Percentiles rank a stretch among this genome's conserved stretches.
Conservation (phyloP, 352 stramenopile species). For the Globisporangium nagaii region DNA sequence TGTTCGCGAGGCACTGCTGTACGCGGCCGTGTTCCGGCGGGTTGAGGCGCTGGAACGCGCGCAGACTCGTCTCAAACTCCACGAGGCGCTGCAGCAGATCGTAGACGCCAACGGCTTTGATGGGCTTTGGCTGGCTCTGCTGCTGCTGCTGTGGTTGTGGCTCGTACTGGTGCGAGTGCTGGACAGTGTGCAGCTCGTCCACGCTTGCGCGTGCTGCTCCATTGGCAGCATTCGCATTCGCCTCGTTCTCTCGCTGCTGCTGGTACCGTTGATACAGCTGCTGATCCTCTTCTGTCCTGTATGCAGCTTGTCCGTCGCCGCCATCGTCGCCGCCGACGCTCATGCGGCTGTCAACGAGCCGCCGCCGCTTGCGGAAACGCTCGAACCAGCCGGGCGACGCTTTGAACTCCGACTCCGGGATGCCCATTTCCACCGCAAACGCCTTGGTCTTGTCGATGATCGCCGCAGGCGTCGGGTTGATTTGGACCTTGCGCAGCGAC, state of each 20-base stretch:
- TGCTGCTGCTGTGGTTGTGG: not conserved
- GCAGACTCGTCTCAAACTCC: slow-evolving; percentile 5
- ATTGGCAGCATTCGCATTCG: not conserved
- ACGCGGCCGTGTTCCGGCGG: slow-evolving; percentile 1
- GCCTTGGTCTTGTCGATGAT: slow-evolving; percentile 9
- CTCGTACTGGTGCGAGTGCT: not conserved
- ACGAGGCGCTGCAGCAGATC: slow-evolving; percentile 3
- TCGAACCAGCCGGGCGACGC: slow-evolving; percentile 11
- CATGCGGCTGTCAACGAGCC: slow-evolving; percentile 6
- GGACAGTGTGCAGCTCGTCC: not conserved
- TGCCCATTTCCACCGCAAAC: slow-evolving; percentile 8
- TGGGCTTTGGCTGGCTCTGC: not conserved
- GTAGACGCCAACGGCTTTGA: not conserved
- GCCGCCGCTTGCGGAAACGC: slow-evolving; percentile 9
- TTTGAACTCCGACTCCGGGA: slow-evolving; percentile 8
- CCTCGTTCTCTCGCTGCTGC: not conserved
- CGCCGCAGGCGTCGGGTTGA: slow-evolving; percentile 5
- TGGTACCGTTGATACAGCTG: not conserved
- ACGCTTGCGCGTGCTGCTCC: too few relatives aligned
- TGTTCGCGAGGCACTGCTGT: slow-evolving; percentile 13
- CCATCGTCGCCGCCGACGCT: slow-evolving; percentile 8
- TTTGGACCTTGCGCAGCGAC: not conserved
- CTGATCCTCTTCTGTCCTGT: not conserved
- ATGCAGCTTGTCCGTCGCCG: not conserved
- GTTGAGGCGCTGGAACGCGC: slow-evolving; percentile 5